Evolutionary conservation across 1,284 basidiomycete genomes (phyloP), one percentile per base, ranked within the genome.

Genomic region (Xerocomus nothofagi): DNA sequence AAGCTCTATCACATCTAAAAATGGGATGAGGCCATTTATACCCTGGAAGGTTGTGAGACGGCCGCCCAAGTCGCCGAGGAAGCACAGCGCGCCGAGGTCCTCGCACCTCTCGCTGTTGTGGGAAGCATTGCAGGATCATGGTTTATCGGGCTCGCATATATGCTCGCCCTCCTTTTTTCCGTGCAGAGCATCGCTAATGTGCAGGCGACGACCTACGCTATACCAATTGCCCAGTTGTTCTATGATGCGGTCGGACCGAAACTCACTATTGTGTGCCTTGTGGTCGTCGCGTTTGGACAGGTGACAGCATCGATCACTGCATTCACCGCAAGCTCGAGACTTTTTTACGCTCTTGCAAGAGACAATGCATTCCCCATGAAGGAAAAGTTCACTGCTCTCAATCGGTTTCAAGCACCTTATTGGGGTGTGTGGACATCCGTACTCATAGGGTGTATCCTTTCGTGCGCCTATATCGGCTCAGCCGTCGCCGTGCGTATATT

Each of bases 1-100:
- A 18, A 14, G 21, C 3, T 23, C 30, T 18, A 18, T 12, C 11
- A 5, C 29, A 33, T 26, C 44, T 48, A 31, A 59, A 30, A 38
- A 33, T n/a, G 8, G 14, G 15, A 30, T 0, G 44, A 79, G 73
- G 80, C 80, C 3, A 80, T 83, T 6, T 83, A 82, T 57, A 81
- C 81, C 1, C 72, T 82, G 21, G 81, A 81, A 66, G 81, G 81
- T 17, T 82, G 81, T 60, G 81, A 82, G 61, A 82, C 81, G 6
- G 80, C 80, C 31, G 81, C 80, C 21, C 81, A 82, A 63, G 75
- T 82, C 7, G 80, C 81, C 5, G 81, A 82, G 63, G 80, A 83
- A 63, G 80, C 80, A 23, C 68, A 73, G 39, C 75, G 77, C 36
- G 81, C 81, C 0, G 78, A 80, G 49, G 53, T 79, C 41, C 76